Conservation (phyloP, 225 moss, liverwort and hornwort genomes). For the Straminergon stramineum region DNA sequence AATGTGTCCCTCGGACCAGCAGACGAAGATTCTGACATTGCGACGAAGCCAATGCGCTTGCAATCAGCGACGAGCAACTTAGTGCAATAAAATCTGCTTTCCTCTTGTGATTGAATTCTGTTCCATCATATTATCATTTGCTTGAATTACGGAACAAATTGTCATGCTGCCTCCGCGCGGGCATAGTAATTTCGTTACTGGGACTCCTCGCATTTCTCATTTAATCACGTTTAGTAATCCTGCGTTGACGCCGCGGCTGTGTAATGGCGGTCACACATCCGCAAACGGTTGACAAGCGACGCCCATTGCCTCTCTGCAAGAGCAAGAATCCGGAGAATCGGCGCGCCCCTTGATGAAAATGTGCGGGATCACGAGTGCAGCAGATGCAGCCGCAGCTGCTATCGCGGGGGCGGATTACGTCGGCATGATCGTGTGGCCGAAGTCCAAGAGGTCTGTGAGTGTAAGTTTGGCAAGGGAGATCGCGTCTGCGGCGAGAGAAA, state of each 20-base stretch:
- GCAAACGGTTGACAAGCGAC: not conserved
- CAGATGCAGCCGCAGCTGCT: slow-evolving; percentile 64
- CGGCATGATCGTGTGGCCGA: slow-evolving; percentile 86
- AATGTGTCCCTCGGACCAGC: not conserved
- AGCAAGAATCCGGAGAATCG: not conserved
- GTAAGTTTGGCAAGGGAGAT: slow-evolving; percentile 60
- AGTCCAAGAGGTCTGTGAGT: slow-evolving; percentile 61
- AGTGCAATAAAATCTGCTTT: not conserved
- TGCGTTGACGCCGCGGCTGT: not conserved
- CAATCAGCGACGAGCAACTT: not conserved
- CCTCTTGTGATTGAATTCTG: not conserved
- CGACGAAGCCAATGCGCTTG: not conserved
- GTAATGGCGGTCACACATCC: not conserved
- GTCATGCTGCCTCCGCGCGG: not conserved
- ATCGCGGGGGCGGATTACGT: slow-evolving; percentile 51
- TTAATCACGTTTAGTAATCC: not conserved
- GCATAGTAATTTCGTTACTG: not conserved
- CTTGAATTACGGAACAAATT: not conserved
- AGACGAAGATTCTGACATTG: not conserved
- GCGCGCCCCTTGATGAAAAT: slow-evolving; percentile 47
- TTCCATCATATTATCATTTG: not conserved
- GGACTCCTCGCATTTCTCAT: not conserved
- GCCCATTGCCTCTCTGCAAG: not conserved
- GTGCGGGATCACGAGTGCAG: slow-evolving; percentile 69
- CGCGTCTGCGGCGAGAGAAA: slow-evolving; percentile 57